phyloP scores from a whole-genome alignment of 2,329 filamentous ascomycete genomes.

The Aciculosporium take region DNA sequence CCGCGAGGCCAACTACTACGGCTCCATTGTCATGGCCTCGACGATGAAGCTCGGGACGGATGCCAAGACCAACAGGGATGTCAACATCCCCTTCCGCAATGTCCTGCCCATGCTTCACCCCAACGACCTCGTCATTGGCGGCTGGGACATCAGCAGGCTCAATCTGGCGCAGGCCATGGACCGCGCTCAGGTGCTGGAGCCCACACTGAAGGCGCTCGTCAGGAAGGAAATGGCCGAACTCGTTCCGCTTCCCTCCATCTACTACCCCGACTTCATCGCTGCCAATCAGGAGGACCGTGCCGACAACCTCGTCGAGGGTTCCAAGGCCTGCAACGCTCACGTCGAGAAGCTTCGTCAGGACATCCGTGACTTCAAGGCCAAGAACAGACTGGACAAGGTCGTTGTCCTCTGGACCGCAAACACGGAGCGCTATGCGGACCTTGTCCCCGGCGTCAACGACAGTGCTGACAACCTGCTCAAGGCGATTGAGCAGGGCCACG shows the following conservation, averaged over 20 bases:
- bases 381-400: slow-evolving; percentile 80
- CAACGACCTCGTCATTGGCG: slow-evolving; percentile 86
- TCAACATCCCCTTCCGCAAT: slow-evolving; percentile 93
- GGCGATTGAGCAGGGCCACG: slow-evolving; percentile 73
- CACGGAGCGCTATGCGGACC: slow-evolving; percentile 89
- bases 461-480: slow-evolving; percentile 87
- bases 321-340: slow-evolving; percentile 73
- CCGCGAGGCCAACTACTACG: slow-evolving; percentile 89
- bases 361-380: slow-evolving; percentile 84
- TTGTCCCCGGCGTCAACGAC: slow-evolving; percentile 83
- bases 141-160: slow-evolving; percentile 93
- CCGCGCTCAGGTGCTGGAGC: slow-evolving; percentile 85
- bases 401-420: slow-evolving; percentile 98
- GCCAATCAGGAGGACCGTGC: slow-evolving; percentile 95
- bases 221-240: slow-evolving; percentile 86
- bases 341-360: slow-evolving; percentile 88
- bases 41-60: slow-evolving; percentile 94
- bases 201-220: slow-evolving; percentile 78
- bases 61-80: slow-evolving; percentile 66
- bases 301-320: slow-evolving; percentile 74
- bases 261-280: slow-evolving; percentile 98
- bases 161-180: slow-evolving; percentile 89
- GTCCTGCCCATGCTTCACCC: slow-evolving; percentile 94
- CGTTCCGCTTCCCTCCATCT: slow-evolving; percentile 84
- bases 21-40: slow-evolving; percentile 91